Percentiles rank a stretch among this genome's conserved stretches.
Conservation (phyloP, 2,329 filamentous ascomycete genomes). For the Dactylellina drechsleri region DNA sequence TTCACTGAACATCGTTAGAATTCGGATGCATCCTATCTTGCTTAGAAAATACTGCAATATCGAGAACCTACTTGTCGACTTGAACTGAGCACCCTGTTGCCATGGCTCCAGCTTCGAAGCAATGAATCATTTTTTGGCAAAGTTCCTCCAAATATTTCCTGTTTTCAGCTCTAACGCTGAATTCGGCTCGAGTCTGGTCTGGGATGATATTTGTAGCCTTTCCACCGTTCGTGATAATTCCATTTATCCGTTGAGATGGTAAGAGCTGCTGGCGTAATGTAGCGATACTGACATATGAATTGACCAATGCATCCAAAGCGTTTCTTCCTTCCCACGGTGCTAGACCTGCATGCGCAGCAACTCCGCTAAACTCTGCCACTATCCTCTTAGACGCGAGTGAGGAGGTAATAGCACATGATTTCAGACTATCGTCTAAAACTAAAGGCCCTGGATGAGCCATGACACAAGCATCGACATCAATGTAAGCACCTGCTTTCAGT, state of each 20-base stretch:
- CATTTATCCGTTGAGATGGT: slow-evolving; percentile 67
- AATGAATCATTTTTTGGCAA: slow-evolving; percentile 63
- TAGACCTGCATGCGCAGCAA: slow-evolving; percentile 68
- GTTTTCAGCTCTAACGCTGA: slow-evolving; percentile 64
- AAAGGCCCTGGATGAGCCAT: slow-evolving; percentile 63
- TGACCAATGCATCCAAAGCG: slow-evolving; percentile 69
- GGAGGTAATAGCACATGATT: slow-evolving; percentile 42
- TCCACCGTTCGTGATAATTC: slow-evolving; percentile 68
- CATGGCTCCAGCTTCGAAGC: slow-evolving; percentile 62
- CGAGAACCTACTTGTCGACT: slow-evolving; percentile 28
- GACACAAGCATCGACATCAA: slow-evolving; percentile 61
- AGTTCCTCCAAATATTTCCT: slow-evolving; percentile 63
- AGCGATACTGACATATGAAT: slow-evolving; percentile 64
- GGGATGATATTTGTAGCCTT: slow-evolving; percentile 70
- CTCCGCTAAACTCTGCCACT: slow-evolving; percentile 64
- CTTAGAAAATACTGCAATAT: background rate
- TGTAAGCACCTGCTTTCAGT: slow-evolving; percentile 63
- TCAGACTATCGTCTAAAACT: slow-evolving; percentile 25
- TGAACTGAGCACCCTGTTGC: slow-evolving; percentile 61
- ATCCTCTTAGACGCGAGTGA: slow-evolving; percentile 61
- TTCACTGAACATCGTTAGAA: background rate
- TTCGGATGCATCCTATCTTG: background rate
- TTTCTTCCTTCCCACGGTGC: slow-evolving; percentile 71
- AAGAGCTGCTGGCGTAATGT: slow-evolving; percentile 69
- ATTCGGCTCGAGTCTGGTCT: slow-evolving; percentile 64